Evolutionary conservation across 2,329 filamentous ascomycete genomes (phyloP).

Genomic region (Scopulariopsis brevicaulis): DNA sequence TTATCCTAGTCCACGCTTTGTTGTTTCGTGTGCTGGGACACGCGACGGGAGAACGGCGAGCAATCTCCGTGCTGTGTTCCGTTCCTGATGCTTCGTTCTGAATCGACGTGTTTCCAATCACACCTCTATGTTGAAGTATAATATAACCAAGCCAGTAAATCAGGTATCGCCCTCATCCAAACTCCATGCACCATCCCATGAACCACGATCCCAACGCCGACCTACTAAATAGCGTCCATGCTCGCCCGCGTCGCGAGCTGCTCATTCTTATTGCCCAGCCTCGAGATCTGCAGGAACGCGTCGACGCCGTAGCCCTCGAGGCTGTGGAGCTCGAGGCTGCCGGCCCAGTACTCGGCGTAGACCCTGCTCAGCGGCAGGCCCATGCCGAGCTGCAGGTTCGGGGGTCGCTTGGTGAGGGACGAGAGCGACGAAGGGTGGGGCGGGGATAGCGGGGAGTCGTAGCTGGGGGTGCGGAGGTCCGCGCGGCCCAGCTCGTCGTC

Average conservation of each 20-base stretch:
- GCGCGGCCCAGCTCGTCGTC: slow-evolving; percentile 27
- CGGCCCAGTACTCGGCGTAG: slow-evolving; percentile 97
- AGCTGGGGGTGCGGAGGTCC: slow-evolving; percentile 28
- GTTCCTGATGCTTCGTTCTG: neutral
- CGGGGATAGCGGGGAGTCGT: slow-evolving; percentile 20
- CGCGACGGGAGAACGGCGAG: neutral
- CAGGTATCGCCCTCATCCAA: neutral
- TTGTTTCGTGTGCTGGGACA: neutral
- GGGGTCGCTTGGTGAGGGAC: slow-evolving; percentile 70
- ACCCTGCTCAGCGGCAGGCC: slow-evolving; percentile 87
- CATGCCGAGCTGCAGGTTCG: slow-evolving; percentile 82
- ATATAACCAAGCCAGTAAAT: neutral
- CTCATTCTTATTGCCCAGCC: slow-evolving; percentile 96
- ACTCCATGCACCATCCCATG: neutral
- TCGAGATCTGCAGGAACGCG: slow-evolving; percentile 90
- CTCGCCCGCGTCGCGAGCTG: slow-evolving; percentile 69
- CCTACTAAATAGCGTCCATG: slow-evolving; percentile 58
- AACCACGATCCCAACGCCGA: neutral
- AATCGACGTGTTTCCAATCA: neutral
- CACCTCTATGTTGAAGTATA: neutral
- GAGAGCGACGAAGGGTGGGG: slow-evolving; percentile 39
- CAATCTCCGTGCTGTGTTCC: neutral
- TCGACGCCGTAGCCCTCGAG: slow-evolving; percentile 94
- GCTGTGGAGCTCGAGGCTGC: slow-evolving; percentile 80
- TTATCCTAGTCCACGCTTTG: neutral